These are phyloP conservation scores for Favolaschia claudopus DNA, from an alignment of 768 basidiomycete genomes.

Conservation along the genomic window DNA sequence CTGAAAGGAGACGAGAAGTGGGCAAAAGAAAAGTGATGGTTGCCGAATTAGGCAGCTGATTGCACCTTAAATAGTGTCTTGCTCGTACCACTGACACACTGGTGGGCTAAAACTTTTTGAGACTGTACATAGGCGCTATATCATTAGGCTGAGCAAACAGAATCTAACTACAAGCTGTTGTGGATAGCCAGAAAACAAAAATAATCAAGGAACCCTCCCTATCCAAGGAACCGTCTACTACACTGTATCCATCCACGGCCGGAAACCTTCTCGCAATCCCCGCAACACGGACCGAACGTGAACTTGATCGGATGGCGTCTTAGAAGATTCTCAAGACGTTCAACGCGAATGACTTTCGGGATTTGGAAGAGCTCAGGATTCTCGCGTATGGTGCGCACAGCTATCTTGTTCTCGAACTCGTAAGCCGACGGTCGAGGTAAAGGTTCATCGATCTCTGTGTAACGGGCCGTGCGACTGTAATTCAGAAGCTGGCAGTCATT, in stretches of 20 bases:
- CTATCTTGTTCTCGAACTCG: neutral
- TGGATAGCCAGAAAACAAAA: too few relatives aligned
- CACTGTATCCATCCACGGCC: constrained; percentile 38
- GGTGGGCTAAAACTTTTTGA: too few relatives aligned
- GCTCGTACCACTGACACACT: too few relatives aligned
- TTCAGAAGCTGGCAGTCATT: neutral
- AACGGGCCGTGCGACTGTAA: neutral
- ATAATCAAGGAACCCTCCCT: too few relatives aligned
- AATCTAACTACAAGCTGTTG: too few relatives aligned
- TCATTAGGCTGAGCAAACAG: too few relatives aligned
- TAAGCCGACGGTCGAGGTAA: neutral
- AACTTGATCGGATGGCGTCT: constrained; percentile 32
- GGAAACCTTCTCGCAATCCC: constrained; percentile 38
- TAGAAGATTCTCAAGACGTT: constrained; percentile 28
- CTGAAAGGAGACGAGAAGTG: too few relatives aligned
- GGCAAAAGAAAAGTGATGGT: too few relatives aligned
- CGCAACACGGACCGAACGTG: constrained; percentile 35
- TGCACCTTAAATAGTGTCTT: too few relatives aligned
- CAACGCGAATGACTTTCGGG: constrained; percentile 33
- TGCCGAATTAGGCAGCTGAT: too few relatives aligned
- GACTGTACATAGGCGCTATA: too few relatives aligned
- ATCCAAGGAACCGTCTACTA: too few relatives aligned
- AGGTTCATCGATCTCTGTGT: neutral
- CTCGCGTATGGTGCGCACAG: neutral
- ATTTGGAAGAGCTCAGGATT: constrained; percentile 28